Evolutionary conservation across 805 yeast species (phyloP), one percentile per base, ranked within the genome.

Genomic region (Yamadazyma sp.): DNA sequence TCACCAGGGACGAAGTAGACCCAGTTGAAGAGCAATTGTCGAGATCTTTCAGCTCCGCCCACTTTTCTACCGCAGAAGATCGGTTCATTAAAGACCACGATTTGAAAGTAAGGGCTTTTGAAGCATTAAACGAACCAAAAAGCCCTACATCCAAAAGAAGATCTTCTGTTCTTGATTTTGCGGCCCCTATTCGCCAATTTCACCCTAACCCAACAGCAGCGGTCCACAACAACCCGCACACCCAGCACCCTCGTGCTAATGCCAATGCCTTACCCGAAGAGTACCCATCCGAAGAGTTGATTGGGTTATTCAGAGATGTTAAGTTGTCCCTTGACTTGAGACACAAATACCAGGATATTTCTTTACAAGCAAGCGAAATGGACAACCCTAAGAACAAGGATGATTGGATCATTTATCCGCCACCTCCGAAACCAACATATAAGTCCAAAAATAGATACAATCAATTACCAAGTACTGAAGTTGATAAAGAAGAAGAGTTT

Each of bases 391-490:
- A 91, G 56, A 91, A 95, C 60, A 54, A 51, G 17, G 64, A 62
- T 10, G 63, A 59, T 26, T 93, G 98, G 98, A 56, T 56, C 11
- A 80, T 93, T 34, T 91, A 90, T 56, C 99, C 99, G 0, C 78
- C 82, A 8, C 97, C 98, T 1, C 99, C 99, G 10, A 80, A 80
- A 47, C 97, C 99, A 3, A 80, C 91, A 14, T 69, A 69, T 48
- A 69, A 50, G 80, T 93, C 81, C 73, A 83, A 54, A 45, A 67
- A 62, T 64, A 59, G 70, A 28, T 78, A 73, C 52, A 73, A 73
- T 32, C 75, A 77, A 41, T 53, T 62, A 12, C 72, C 64, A 10
- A 44, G 42, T 6, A 53, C 50, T 9, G 51, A 52, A n/a, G 61
- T 51, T 6, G 60, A 60, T 12, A 61, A 52, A 50, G 55, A 79